Percentiles rank a stretch among this genome's conserved stretches.
phyloP scores from a whole-genome alignment of 2,329 filamentous ascomycete species.

The Cadophora gregata region DNA sequence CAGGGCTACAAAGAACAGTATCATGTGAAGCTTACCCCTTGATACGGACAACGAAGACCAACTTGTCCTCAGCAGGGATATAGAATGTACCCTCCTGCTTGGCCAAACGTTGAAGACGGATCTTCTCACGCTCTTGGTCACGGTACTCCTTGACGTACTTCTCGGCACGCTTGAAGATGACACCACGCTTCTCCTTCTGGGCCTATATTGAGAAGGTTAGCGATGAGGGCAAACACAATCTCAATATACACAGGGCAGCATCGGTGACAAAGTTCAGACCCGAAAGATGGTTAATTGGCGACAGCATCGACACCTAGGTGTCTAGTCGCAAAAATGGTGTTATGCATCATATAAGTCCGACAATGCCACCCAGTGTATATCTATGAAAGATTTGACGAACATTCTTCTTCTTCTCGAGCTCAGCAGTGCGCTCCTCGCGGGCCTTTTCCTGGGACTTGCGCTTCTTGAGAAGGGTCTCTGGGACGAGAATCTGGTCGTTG shows the following conservation, averaged over 20 bases:
- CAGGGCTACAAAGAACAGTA: constrained; percentile 18
- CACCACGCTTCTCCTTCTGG: constrained; percentile 97
- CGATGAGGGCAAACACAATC: constrained; percentile 29
- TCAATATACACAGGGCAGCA: constrained; percentile 30
- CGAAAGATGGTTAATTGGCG: constrained; percentile 99
- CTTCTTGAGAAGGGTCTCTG: constrained; percentile 99
- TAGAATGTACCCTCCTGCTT: constrained; percentile 94
- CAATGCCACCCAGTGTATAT: constrained; percentile 46
- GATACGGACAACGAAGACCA: constrained; percentile 98
- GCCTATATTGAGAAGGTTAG: constrained; percentile 64
- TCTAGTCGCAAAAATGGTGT: constrained; percentile 90
- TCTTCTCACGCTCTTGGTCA: constrained; percentile 96
- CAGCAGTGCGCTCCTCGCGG: constrained; percentile 83
- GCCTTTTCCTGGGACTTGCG: constrained; percentile 99
- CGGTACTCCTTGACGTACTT: constrained; percentile 99
- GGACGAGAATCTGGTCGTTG: constrained; percentile 94
- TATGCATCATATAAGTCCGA: constrained; percentile 77
- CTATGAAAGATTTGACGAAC: constrained; percentile 53
- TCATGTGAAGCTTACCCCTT: constrained; percentile 73
- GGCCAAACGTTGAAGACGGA: constrained; percentile 87
- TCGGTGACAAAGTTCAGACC: constrained; percentile 72
- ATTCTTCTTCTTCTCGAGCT: constrained; percentile 86
- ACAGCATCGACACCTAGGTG: constrained; percentile 85
- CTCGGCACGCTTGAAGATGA: constrained; percentile 99
- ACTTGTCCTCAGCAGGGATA: constrained; percentile 91